A percentile compares a stretch with the other conserved stretches of the same genome.
phyloP scores from a whole-genome alignment of 306 rosid genomes.

The Inga leiocalycina region DNA sequence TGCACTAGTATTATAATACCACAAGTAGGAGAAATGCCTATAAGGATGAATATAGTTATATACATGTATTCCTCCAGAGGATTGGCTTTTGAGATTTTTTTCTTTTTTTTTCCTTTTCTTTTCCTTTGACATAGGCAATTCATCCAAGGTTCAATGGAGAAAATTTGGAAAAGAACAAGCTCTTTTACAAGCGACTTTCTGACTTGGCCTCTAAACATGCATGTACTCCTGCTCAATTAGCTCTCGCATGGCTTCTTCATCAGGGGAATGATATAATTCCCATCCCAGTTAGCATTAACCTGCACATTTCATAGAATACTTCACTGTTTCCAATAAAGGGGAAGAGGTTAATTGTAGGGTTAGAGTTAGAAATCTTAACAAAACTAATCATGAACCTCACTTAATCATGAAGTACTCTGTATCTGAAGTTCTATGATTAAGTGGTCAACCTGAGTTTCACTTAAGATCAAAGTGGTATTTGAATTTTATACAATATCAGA shows the following conservation, averaged over 20 bases:
- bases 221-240: conserved; percentile 68
- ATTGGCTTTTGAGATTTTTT: conserved; percentile 23
- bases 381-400: not conserved
- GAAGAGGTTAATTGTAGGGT: not conserved
- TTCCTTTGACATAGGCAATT: conserved; percentile 36
- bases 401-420: not conserved
- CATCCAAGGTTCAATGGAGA: conserved; percentile 73
- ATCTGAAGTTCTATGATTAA: not conserved
- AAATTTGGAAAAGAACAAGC: conserved; percentile 70
- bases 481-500: not conserved
- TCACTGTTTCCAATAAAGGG: not conserved
- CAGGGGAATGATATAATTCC: conserved; percentile 69
- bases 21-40: not conserved
- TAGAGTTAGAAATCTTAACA: not conserved
- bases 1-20: not conserved
- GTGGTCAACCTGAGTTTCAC: not conserved
- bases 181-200: conserved; percentile 48
- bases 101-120: no score
- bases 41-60: not conserved
- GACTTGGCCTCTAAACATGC: conserved; percentile 55
- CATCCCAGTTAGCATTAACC: conserved; percentile 59
- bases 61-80: not conserved
- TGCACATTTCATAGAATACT: not conserved
- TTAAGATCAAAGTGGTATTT: not conserved
- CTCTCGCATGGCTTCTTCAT: conserved; percentile 74